Conservation (phyloP, 1,139 yeast genomes). For the Candida sp. region DNA sequence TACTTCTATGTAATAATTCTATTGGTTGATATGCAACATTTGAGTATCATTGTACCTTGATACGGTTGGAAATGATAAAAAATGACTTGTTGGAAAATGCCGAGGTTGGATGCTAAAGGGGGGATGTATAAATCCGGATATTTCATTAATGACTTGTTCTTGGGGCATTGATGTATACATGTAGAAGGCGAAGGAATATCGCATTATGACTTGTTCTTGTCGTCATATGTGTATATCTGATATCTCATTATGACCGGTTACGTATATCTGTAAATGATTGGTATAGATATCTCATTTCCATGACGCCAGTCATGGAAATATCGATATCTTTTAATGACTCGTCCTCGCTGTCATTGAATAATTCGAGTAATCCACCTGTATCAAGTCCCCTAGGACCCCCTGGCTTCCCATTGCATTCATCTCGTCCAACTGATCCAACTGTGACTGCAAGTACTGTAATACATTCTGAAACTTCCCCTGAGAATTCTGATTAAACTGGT, state of each 20-base stretch:
- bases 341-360: slow-evolving; percentile 21
- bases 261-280: no score
- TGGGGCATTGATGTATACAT: no score
- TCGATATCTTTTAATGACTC: background rate
- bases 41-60: no score
- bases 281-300: no score
- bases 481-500: slow-evolving; percentile 56
- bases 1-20: background rate
- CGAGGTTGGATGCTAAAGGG: background rate
- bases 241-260: no score
- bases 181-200: no score
- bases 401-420: slow-evolving; percentile 16
- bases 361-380: slow-evolving; percentile 46
- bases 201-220: no score
- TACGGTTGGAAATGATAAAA: no score
- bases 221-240: no score
- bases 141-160: no score
- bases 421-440: slow-evolving; percentile 25
- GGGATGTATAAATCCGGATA: no score
- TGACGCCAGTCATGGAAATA: no score
- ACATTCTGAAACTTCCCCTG: slow-evolving; percentile 48
- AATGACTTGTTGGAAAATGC: background rate
- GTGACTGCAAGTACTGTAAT: slow-evolving; percentile 43
- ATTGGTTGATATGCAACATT: background rate
- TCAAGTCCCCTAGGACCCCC: slow-evolving; percentile 35